These are phyloP conservation scores for Candida jianshihensis DNA, from an alignment of 805 yeast genomes.

Conservation along the genomic window DNA sequence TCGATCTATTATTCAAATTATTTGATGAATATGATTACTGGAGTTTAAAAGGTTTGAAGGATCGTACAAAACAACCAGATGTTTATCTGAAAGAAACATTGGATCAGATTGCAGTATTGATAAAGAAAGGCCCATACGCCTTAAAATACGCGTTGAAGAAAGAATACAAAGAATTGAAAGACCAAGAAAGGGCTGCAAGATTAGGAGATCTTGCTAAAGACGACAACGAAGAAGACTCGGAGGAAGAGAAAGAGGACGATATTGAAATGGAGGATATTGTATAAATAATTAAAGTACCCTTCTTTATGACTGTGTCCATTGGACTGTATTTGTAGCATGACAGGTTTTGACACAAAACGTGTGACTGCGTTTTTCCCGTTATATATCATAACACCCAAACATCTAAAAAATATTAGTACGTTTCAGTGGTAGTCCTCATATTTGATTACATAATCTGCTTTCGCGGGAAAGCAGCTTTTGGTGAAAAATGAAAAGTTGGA, in stretches of 20 bases:
- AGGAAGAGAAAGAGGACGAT: conserved; percentile 63
- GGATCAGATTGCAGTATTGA: conserved; percentile 82
- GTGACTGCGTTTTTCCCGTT: neutral
- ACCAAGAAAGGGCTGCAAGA: conserved; percentile 65
- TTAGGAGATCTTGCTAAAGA: conserved; percentile 42
- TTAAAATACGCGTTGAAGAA: conserved; percentile 84
- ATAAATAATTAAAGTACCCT: conserved; percentile 11
- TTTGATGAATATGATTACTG: conserved; percentile 96
- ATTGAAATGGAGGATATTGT: conserved; percentile 73
- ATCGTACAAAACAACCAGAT: conserved; percentile 93
- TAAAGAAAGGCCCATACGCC: conserved; percentile 94
- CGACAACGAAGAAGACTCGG: conserved; percentile 34
- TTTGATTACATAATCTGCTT: too few species aligned
- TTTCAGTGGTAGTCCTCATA: too few species aligned
- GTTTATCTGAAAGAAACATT: conserved; percentile 84
- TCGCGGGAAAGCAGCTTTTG: neutral
- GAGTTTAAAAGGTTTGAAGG: conserved; percentile 91
- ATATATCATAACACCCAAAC: neutral
- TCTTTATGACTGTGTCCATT: too few species aligned
- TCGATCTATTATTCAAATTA: conserved; percentile 80
- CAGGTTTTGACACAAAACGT: neutral
- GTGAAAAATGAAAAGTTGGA: conserved; percentile 9
- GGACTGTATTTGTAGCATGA: too few species aligned
- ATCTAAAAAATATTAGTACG: too few species aligned
- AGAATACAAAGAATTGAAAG: conserved; percentile 76